Evolutionary conservation across 1,284 basidiomycete genomes (phyloP).

Genomic region (Anthracocystis panici-leucophaei): DNA sequence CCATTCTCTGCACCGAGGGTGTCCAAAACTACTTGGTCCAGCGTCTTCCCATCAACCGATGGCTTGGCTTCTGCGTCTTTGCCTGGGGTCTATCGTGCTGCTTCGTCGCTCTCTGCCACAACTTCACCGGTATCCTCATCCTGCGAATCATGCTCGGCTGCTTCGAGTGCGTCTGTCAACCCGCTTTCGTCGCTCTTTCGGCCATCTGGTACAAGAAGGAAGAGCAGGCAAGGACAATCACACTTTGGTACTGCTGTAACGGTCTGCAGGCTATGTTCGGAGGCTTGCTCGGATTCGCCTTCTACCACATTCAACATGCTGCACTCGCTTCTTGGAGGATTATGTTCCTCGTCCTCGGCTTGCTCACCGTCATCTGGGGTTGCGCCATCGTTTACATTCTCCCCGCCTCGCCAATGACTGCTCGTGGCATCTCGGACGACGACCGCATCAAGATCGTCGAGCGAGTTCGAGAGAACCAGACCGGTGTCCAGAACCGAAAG

Average conservation of each 20-base stretch:
- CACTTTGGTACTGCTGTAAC: slow-evolving; percentile 53
- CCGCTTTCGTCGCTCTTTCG: slow-evolving; percentile 56
- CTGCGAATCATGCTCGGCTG: slow-evolving; percentile 63
- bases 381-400: slow-evolving; percentile 63
- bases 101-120: slow-evolving; percentile 51
- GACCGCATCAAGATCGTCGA: slow-evolving; percentile 74
- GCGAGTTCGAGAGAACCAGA: slow-evolving; percentile 73
- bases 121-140: slow-evolving; percentile 56
- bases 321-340: slow-evolving; percentile 74
- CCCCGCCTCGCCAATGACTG: slow-evolving; percentile 46
- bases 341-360: slow-evolving; percentile 70
- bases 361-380: slow-evolving; percentile 48
- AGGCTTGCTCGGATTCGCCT: slow-evolving; percentile 64
- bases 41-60: slow-evolving; percentile 55
- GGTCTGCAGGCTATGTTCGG: slow-evolving; percentile 54
- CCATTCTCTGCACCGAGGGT: slow-evolving; percentile 54
- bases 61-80: slow-evolving; percentile 50
- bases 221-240: slow-evolving; percentile 51
- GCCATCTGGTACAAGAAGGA: slow-evolving; percentile 54
- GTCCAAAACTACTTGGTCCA: slow-evolving; percentile 57
- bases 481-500: slow-evolving; percentile 74
- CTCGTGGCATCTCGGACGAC: slow-evolving; percentile 71
- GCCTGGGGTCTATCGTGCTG: slow-evolving; percentile 52
- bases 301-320: slow-evolving; percentile 71
- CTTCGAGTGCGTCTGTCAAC: slow-evolving; percentile 61